Percentiles rank a stretch among this genome's conserved stretches.
These are phyloP conservation scores for Blastocystis sp. DNA, from an alignment of 352 stramenopile species.

Conservation along the genomic window DNA sequence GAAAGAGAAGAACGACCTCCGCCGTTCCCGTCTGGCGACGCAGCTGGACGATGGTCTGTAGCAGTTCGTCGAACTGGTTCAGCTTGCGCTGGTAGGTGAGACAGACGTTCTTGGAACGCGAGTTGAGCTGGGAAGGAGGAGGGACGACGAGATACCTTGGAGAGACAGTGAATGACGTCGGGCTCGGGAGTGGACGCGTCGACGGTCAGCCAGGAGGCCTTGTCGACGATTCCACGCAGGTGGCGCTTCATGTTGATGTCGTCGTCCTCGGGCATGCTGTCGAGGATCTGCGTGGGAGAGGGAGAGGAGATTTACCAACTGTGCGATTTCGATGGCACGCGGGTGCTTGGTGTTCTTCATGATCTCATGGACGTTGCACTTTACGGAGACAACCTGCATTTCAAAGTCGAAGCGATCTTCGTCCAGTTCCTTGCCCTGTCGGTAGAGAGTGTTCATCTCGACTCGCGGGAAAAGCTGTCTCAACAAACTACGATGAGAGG, in stretches of 20 bases:
- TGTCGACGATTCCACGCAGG: background rate
- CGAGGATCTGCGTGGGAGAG: background rate
- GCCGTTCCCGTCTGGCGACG: background rate
- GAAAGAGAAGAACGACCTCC: background rate
- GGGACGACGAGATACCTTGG: background rate
- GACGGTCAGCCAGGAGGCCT: background rate
- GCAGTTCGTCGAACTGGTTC: constrained; percentile 9
- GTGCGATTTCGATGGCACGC: background rate
- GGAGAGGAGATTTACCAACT: background rate
- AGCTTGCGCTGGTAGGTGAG: background rate
- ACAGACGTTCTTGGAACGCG: background rate
- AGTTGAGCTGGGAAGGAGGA: background rate
- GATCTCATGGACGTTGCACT: background rate
- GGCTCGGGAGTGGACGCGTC: background rate
- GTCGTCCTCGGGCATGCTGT: constrained; percentile 5
- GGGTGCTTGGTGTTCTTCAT: background rate
- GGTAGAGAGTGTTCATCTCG: background rate
- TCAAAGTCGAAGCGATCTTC: background rate
- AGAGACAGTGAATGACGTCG: background rate
- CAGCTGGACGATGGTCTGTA: background rate
- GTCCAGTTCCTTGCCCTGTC: background rate
- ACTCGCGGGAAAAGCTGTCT: background rate
- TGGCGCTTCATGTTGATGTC: background rate
- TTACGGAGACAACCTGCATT: constrained; percentile 15
- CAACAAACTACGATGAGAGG: background rate